Evolutionary conservation across 805 yeast species (phyloP), one percentile per base, ranked within the genome.

Genomic region (Saccharomycopsis capsularis): DNA sequence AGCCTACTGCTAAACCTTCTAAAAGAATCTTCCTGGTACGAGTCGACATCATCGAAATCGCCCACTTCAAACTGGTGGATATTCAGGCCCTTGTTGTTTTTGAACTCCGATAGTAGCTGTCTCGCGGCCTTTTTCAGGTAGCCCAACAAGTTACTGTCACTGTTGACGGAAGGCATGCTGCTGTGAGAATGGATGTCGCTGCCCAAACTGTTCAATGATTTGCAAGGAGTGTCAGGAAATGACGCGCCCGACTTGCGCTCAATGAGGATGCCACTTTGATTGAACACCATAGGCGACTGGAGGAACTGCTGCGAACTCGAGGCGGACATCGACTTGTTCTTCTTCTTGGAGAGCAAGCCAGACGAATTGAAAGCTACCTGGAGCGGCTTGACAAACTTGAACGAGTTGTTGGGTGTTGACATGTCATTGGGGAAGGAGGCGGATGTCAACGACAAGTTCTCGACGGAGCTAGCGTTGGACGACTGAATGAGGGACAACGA

Each of bases 331-430:
- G 15, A 19, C 19, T 68, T 67, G 64, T 63, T 64, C 40, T 80
- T 68, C 65, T 83, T 69, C 62, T 81, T 81, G 35, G 83, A 78
- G 51, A 81, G 64, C 32, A 87, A 66, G 0, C 96, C 96, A 0
- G 85, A 68, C 2, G 90, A 76, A 61, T 78, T 73, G 63, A 87
- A 87, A 15, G 93, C 95, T 0, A 90, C 82, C 61, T 86, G 95
- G 36, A 87, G 70, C 2, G 96, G 96, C 60, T 83, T 85, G 21
- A 85, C 93, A 42, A 79, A 76, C 55, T 79, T 76, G 63, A 82
- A 85, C 15, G 75, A 69, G 36, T 73, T 78, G 22, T 45, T 49
- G 13, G 48, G 47, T 11, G 48, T 49, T 18, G 48, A 43, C 36
- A 42, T 30, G 13, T 40, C 47, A 3, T 38, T 27, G 2, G 50